Percentiles rank a stretch among this genome's conserved stretches.
Conservation (phyloP, 140 eudicot species). For the Senecio squalidus region DNA sequence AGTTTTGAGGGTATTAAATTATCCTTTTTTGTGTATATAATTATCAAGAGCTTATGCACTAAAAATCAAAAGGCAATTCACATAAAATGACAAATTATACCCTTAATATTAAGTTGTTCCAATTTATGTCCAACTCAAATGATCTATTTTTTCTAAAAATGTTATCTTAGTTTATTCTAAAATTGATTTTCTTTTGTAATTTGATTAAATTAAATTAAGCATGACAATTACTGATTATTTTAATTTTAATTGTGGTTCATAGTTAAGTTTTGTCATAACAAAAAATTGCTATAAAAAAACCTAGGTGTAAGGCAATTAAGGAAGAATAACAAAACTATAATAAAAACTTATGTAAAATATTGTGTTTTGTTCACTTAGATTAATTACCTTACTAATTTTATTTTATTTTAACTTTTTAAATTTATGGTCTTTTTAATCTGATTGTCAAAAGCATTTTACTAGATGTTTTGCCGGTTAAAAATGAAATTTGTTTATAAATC, state of each 20-base stretch:
- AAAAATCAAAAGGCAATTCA: slow-evolving; percentile 26
- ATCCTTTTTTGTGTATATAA: slow-evolving; percentile 22
- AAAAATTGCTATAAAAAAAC: background rate
- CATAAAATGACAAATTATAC: slow-evolving; percentile 24
- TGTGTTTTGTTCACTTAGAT: too few relatives aligned
- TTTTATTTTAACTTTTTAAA: too few relatives aligned
- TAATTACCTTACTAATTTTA: too few relatives aligned
- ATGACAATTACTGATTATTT: slow-evolving; percentile 1
- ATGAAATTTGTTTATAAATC: too few relatives aligned
- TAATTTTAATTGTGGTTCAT: background rate
- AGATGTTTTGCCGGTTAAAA: too few relatives aligned
- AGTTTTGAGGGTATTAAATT: slow-evolving; percentile 36
- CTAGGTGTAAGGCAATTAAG: background rate
- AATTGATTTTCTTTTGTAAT: background rate
- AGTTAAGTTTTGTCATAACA: too few relatives aligned
- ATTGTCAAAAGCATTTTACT: too few relatives aligned
- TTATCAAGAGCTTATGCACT: slow-evolving; percentile 29
- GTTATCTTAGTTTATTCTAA: background rate
- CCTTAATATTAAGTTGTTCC: slow-evolving; percentile 19
- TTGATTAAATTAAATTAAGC: slow-evolving; percentile 15
- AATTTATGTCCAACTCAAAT: slow-evolving; percentile 20
- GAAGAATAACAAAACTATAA: background rate
- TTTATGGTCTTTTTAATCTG: too few relatives aligned
- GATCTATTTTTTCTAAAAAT: slow-evolving; percentile 9
- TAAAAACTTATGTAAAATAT: too few relatives aligned